A percentile compares a stretch with the other conserved stretches of the same genome.
These are phyloP conservation scores for Colletotrichum filicis DNA, from an alignment of 2,329 filamentous ascomycete genomes.

Conservation along the genomic window DNA sequence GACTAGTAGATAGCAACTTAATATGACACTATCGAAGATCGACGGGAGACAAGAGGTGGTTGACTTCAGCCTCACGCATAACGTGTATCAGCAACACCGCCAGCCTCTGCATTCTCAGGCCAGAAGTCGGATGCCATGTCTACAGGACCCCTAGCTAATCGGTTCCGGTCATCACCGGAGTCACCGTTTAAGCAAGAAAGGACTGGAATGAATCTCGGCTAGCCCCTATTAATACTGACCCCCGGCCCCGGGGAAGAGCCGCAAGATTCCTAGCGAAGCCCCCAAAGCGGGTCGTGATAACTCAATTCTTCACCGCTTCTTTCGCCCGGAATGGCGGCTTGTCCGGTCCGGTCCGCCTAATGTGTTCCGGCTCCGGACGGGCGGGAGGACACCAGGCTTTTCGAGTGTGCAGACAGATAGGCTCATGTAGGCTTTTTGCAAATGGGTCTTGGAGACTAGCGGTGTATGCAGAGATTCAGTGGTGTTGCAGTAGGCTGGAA, in stretches of 20 bases:
- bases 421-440: not conserved
- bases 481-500: not conserved
- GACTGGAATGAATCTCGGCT: not conserved
- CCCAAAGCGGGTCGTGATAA: not conserved
- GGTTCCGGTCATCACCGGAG: no score
- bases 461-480: not conserved
- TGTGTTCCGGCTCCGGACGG: constrained; percentile 3
- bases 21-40: not conserved
- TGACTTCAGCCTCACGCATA: not conserved
- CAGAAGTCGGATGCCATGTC: no score
- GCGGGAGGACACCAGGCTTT: not conserved
- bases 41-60: not conserved
- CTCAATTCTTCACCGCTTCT: constrained; percentile 26
- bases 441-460: not conserved
- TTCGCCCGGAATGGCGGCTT: constrained; percentile 12
- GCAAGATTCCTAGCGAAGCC: not conserved
- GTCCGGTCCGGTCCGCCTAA: constrained; percentile 24
- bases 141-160: not conserved
- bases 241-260: not conserved
- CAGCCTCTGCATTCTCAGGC: not conserved
- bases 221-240: not conserved
- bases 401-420: not conserved
- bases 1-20: no score
- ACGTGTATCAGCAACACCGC: not conserved
- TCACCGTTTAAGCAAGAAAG: not conserved